Evolutionary conservation across 805 yeast species (phyloP).

Genomic region (Wickerhamiella hasegawae): DNA sequence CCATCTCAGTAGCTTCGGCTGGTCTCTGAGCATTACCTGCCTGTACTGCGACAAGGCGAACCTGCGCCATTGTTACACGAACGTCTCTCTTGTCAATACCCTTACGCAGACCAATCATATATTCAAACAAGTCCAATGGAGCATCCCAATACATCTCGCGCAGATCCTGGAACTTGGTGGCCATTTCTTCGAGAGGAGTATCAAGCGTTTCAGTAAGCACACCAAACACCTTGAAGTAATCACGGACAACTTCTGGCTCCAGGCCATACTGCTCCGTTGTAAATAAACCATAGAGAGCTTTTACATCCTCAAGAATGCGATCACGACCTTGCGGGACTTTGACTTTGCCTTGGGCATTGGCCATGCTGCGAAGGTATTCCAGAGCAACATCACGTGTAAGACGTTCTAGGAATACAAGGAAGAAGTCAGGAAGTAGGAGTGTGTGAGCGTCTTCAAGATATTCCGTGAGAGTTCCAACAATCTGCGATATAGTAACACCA

Average conservation of each 20-base stretch:
- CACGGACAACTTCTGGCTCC: constrained; percentile 25
- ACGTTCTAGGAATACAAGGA: constrained; percentile 37
- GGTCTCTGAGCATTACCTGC: constrained; percentile 18
- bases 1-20: background rate
- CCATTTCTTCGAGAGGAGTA: constrained; percentile 31
- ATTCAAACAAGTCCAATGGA: constrained; percentile 52
- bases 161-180: constrained; percentile 44
- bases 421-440: constrained; percentile 36
- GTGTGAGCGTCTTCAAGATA: constrained; percentile 49
- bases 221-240: constrained; percentile 44
- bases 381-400: constrained; percentile 36
- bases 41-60: constrained; percentile 15
- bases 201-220: constrained; percentile 40
- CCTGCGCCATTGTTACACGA: constrained; percentile 20
- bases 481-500: constrained; percentile 38
- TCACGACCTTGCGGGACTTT: constrained; percentile 26
- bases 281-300: constrained; percentile 37
- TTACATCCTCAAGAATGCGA: constrained; percentile 45
- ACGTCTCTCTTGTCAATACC: constrained; percentile 22
- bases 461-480: constrained; percentile 59
- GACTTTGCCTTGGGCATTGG: constrained; percentile 27
- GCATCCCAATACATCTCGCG: constrained; percentile 59
- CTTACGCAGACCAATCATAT: constrained; percentile 34
- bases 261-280: constrained; percentile 24
- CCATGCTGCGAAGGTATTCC: constrained; percentile 33